Evolutionary conservation across 257 asterid species (phyloP).

Genomic region (Verbena officinalis): DNA sequence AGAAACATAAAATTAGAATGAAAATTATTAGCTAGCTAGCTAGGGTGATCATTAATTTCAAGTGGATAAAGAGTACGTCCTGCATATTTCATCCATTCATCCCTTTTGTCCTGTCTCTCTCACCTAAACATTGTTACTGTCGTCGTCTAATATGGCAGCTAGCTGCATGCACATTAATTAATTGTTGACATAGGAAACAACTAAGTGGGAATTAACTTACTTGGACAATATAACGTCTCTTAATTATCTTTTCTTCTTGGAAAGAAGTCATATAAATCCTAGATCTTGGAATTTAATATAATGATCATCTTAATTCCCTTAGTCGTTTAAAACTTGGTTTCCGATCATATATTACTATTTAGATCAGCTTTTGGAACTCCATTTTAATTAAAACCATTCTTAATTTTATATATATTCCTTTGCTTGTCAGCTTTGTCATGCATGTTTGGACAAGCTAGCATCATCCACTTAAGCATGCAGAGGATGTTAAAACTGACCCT

Average conservation of each 20-base stretch:
- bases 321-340: too few species aligned
- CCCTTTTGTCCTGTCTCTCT: constrained; percentile 23
- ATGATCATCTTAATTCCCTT: constrained; percentile 3
- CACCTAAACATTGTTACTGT: constrained; percentile 23
- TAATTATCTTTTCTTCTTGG: too few species aligned
- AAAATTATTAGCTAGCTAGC: too few species aligned
- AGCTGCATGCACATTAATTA: constrained; percentile 24
- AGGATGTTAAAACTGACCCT: constrained; percentile 18
- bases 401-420: constrained; percentile 3
- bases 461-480: constrained; percentile 34
- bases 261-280: constrained; percentile 12
- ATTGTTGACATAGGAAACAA: constrained; percentile 24
- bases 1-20: constrained; percentile 1
- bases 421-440: constrained; percentile 30
- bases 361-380: constrained; percentile 23
- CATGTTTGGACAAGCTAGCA: constrained; percentile 44
- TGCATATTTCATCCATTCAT: too few species aligned
- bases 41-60: too few species aligned
- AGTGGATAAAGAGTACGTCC: constrained; percentile 29
- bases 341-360: too few species aligned
- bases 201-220: constrained; percentile 23
- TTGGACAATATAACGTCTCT: neutral
- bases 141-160: constrained; percentile 21
- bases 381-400: constrained; percentile 12
- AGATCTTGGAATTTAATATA: constrained; percentile 22